Conservation (phyloP, 208 protist genomes). For the Trypanosoma caninum region DNA sequence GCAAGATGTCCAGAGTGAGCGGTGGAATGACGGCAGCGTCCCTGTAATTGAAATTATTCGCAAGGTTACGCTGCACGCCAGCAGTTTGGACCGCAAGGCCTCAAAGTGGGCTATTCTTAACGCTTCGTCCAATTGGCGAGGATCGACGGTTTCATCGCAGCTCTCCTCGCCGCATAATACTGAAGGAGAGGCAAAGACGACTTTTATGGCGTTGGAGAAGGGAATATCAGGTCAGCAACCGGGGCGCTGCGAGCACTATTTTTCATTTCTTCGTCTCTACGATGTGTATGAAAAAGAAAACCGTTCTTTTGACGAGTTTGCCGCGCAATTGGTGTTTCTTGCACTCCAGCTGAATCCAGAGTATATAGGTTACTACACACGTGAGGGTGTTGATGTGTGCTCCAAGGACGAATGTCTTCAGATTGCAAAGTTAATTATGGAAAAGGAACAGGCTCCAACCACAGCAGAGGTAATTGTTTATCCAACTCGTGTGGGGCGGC, state of each 20-base stretch:
- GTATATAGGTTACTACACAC: conserved; percentile 68
- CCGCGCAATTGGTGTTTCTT: conserved; percentile 73
- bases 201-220: conserved; percentile 5
- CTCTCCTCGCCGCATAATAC: conserved; percentile 17
- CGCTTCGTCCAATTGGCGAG: conserved; percentile 28
- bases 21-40: conserved; percentile 30
- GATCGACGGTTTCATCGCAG: conserved; percentile 23
- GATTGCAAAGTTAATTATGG: conserved; percentile 53
- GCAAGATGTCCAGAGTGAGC: conserved; percentile 3
- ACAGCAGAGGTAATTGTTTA: conserved; percentile 73
- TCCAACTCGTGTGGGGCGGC: conserved; percentile 22
- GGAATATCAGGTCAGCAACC: conserved; percentile 10
- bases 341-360: conserved; percentile 70
- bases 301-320: conserved; percentile 41
- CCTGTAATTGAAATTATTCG: conserved; percentile 71
- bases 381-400: conserved; percentile 44
- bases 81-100: conserved; percentile 78
- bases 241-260: conserved; percentile 79
- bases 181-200: conserved; percentile 9
- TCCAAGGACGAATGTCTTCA: conserved; percentile 45
- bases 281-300: conserved; percentile 70
- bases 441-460: conserved; percentile 67
- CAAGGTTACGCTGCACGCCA: conserved; percentile 64
- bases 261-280: conserved; percentile 87
- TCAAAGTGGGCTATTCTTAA: conserved; percentile 82